Evolutionary conservation across 345 rosid species (phyloP).

Genomic region (Camelina laxa): DNA sequence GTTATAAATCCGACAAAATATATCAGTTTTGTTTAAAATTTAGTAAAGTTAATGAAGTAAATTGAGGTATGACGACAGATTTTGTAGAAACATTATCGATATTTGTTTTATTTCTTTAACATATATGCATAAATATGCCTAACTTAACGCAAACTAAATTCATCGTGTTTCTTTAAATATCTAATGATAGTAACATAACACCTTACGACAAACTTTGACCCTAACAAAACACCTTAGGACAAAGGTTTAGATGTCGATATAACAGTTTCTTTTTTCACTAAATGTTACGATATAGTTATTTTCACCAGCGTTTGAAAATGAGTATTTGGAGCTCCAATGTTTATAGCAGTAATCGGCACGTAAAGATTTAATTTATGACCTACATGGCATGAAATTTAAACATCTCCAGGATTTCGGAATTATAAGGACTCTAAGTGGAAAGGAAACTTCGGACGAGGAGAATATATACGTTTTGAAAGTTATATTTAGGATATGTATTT

Average conservation of each 20-base stretch:
- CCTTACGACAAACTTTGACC: background rate
- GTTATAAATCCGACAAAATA: background rate
- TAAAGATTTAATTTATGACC: too few relatives aligned
- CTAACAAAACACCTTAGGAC: background rate
- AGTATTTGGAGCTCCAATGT: too few relatives aligned
- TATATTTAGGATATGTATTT: too few relatives aligned
- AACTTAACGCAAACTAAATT: conserved; percentile 12
- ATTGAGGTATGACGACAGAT: background rate
- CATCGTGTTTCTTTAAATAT: conserved; percentile 9
- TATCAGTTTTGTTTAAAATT: background rate
- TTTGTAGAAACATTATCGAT: background rate
- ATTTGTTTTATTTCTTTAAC: background rate
- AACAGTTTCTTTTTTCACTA: too few relatives aligned
- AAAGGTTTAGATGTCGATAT: background rate
- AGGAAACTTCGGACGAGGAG: too few relatives aligned
- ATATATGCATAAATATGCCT: background rate
- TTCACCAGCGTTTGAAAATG: too few relatives aligned
- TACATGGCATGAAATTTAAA: too few relatives aligned
- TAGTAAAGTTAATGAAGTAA: background rate
- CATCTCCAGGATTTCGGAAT: too few relatives aligned
- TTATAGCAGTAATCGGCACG: too few relatives aligned
- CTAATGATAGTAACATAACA: background rate
- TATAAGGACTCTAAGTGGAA: too few relatives aligned
- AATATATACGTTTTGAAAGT: too few relatives aligned
- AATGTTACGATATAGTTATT: background rate